These are phyloP conservation scores for Tulasnella sp. DNA, from an alignment of 768 basidiomycete species.

Conservation along the genomic window DNA sequence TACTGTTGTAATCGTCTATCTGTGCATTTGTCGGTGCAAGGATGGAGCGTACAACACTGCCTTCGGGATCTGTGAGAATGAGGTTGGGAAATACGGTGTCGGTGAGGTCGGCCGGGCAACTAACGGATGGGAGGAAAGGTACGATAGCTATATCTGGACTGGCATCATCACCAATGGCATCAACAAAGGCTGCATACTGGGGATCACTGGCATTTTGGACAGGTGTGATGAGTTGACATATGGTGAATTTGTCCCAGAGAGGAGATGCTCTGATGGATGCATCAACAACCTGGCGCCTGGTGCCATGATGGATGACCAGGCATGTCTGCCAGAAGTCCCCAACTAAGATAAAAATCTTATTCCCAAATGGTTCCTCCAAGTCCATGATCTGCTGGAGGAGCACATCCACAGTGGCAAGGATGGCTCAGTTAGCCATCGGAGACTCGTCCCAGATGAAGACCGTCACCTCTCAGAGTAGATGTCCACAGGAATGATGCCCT, in stretches of 20 bases:
- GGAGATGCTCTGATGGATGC: slow-evolving; percentile 32
- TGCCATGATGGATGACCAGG: too few species aligned
- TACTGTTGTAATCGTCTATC: slow-evolving; percentile 30
- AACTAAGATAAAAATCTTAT: too few species aligned
- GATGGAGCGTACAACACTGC: slow-evolving; percentile 28
- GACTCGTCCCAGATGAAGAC: too few species aligned
- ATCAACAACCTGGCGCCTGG: too few species aligned
- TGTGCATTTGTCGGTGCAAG: slow-evolving; percentile 32
- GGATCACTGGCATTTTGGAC: slow-evolving; percentile 33
- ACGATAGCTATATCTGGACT: slow-evolving; percentile 23
- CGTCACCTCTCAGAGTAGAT: too few species aligned
- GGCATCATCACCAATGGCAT: slow-evolving; percentile 31
- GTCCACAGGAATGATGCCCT: too few species aligned
- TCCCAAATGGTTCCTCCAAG: too few species aligned
- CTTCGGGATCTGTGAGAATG: slow-evolving; percentile 23
- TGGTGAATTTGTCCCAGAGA: slow-evolving; percentile 28
- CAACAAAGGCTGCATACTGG: slow-evolving; percentile 30
- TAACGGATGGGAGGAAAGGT: slow-evolving; percentile 20
- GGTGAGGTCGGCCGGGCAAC: slow-evolving; percentile 21
- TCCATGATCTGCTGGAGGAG: too few species aligned
- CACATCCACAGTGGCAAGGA: too few species aligned
- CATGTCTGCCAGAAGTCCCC: too few species aligned
- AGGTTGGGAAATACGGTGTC: slow-evolving; percentile 26
- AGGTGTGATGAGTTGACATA: slow-evolving; percentile 25
- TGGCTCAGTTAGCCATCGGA: too few species aligned